A percentile compares a stretch with the other conserved stretches of the same genome.
phyloP scores from a whole-genome alignment of 148 eudicot genomes.

The Pouteria glomerata region DNA sequence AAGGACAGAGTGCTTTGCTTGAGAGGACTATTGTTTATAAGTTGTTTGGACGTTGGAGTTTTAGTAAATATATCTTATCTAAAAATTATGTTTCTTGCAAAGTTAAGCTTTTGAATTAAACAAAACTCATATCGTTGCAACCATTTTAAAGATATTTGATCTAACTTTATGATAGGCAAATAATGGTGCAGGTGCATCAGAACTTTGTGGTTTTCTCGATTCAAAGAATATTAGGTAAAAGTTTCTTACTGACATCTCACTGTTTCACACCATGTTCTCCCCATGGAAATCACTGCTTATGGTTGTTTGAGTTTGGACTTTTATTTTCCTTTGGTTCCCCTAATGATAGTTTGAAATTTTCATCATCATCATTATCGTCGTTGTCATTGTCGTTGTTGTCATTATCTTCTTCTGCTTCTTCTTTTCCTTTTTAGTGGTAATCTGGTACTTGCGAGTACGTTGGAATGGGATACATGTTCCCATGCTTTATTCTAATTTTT shows the following conservation, averaged over 20 bases:
- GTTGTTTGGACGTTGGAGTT: too few relatives aligned
- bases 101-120: not conserved
- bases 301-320: slow-evolving; percentile 13
- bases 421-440: too few relatives aligned
- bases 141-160: not conserved
- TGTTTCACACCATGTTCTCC: not conserved
- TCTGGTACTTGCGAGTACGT: too few relatives aligned
- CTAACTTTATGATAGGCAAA: slow-evolving; percentile 24
- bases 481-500: too few relatives aligned
- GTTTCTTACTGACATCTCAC: not conserved
- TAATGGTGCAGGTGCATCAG: slow-evolving; percentile 67
- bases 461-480: too few relatives aligned
- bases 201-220: slow-evolving; percentile 70
- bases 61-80: not conserved
- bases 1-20: too few relatives aligned
- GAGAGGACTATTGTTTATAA: too few relatives aligned
- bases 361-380: not conserved
- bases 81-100: not conserved
- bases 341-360: not conserved
- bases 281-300: not conserved
- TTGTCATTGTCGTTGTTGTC: not conserved
- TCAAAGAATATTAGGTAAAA: slow-evolving; percentile 58
- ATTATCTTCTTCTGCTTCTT: too few relatives aligned
- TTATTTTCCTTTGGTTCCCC: not conserved
- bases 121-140: not conserved